Percentiles rank a stretch among this genome's conserved stretches.
These are phyloP conservation scores for Rhamnella rubrinervis DNA, from an alignment of 331 rosid genomes.

Conservation along the genomic window DNA sequence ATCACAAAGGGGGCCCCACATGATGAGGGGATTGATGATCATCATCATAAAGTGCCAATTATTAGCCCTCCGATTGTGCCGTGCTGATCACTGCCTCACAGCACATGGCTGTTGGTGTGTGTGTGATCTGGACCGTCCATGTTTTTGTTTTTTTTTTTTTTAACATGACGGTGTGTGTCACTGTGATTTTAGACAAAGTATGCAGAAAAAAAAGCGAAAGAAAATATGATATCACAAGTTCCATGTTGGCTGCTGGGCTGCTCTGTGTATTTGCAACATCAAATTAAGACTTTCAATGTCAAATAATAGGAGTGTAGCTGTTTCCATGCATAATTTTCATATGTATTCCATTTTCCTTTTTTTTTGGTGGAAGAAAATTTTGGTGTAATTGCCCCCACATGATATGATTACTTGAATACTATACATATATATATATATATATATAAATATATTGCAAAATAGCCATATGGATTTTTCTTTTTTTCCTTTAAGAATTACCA, in stretches of 20 bases:
- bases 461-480: too few species aligned
- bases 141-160: too few species aligned
- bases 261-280: neutral
- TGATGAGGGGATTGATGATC: neutral
- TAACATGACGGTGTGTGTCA: neutral
- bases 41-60: constrained; percentile 1
- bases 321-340: too few species aligned
- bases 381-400: too few species aligned
- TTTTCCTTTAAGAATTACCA: too few species aligned
- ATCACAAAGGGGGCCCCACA: constrained; percentile 5
- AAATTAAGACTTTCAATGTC: neutral
- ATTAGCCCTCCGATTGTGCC: neutral
- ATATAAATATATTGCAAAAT: too few species aligned
- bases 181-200: neutral
- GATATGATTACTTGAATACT: too few species aligned
- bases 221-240: neutral
- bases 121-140: neutral
- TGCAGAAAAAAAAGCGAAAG: neutral
- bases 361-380: too few species aligned
- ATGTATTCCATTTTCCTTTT: too few species aligned
- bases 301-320: neutral
- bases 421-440: too few species aligned
- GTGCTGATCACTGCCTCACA: too few species aligned
- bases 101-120: too few species aligned
- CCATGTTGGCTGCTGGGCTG: constrained; percentile 5